Conservation (phyloP, 2,329 filamentous ascomycete species). For the Ceratocystis smalleyi region DNA sequence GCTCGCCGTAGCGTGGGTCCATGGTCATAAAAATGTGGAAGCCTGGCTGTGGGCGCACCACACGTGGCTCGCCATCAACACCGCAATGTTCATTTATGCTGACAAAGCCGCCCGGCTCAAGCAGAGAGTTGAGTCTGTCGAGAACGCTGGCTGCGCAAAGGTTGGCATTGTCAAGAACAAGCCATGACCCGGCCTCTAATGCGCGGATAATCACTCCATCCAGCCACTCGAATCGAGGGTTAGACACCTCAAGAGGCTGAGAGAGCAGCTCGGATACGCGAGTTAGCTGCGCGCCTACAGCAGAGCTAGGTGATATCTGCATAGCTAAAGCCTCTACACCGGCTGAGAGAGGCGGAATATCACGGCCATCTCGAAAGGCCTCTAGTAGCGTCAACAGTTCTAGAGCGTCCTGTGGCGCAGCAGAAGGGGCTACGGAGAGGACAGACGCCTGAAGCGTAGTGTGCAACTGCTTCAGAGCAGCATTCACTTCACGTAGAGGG, state of each 20-base stretch:
- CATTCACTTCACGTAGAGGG: constrained; percentile 53
- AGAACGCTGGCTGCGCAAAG: constrained; percentile 89
- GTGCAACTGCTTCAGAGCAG: constrained; percentile 34
- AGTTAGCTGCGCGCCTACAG: constrained; percentile 33
- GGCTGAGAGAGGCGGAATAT: constrained; percentile 26
- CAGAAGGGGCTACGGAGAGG: constrained; percentile 33
- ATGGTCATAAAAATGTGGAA: constrained; percentile 91
- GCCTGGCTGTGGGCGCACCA: constrained; percentile 66
- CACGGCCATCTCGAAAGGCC: constrained; percentile 19
- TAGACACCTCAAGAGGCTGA: constrained; percentile 42
- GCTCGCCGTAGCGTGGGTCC: constrained; percentile 79
- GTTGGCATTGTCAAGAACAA: constrained; percentile 93
- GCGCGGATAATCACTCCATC: constrained; percentile 86
- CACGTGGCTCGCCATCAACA: constrained; percentile 60
- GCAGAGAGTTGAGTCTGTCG: constrained; percentile 82
- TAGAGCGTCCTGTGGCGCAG: constrained; percentile 33
- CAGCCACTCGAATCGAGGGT: constrained; percentile 86
- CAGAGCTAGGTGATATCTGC: constrained; percentile 30
- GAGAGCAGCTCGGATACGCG: constrained; percentile 36
- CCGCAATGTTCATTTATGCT: constrained; percentile 89
- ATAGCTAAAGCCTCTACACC: constrained; percentile 28
- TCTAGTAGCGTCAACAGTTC: constrained; percentile 37
- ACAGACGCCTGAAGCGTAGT: constrained; percentile 37
- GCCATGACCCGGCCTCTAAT: constrained; percentile 72
- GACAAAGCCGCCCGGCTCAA: constrained; percentile 76